Percentiles rank a stretch among this genome's conserved stretches.
Evolutionary conservation across 192 early-diverging fungal species (phyloP).

Genomic region (Paraglomus brasilianum): DNA sequence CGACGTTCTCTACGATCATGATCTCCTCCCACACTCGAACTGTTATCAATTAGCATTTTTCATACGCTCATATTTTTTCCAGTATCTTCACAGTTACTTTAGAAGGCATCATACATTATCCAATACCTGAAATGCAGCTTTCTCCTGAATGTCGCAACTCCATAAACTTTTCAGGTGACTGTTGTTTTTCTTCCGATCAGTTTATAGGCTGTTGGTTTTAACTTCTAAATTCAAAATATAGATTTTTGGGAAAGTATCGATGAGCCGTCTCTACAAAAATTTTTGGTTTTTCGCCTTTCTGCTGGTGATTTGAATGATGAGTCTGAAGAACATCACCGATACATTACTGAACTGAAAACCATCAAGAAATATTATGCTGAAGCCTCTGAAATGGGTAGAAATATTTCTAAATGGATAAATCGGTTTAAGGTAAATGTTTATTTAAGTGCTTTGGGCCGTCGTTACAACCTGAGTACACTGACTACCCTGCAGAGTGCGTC

Average conservation of each 20-base stretch:
- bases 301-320: slow-evolving; percentile 22
- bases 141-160: not conserved
- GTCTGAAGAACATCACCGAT: slow-evolving; percentile 19
- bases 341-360: slow-evolving; percentile 20
- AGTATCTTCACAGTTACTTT: too few relatives aligned
- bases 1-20: too few relatives aligned
- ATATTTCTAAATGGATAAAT: slow-evolving; percentile 25
- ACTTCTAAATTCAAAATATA: slow-evolving; percentile 13
- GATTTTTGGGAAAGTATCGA: slow-evolving; percentile 22
- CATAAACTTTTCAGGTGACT: not conserved
- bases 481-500: slow-evolving; percentile 14
- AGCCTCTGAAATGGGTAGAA: slow-evolving; percentile 12
- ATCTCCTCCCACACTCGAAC: too few relatives aligned
- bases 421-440: slow-evolving; percentile 26
- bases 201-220: slow-evolving; percentile 15
- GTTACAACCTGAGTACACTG: slow-evolving; percentile 20
- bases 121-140: not conserved
- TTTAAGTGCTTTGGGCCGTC: slow-evolving; percentile 2
- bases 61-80: too few relatives aligned
- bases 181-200: not conserved
- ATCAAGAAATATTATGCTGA: slow-evolving; percentile 26
- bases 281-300: slow-evolving; percentile 22
- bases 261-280: slow-evolving; percentile 22
- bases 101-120: too few relatives aligned
- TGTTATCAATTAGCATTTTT: too few relatives aligned